Conservation (phyloP, 192 early-diverging fungal species). For the Rhizophagus prolifer region DNA sequence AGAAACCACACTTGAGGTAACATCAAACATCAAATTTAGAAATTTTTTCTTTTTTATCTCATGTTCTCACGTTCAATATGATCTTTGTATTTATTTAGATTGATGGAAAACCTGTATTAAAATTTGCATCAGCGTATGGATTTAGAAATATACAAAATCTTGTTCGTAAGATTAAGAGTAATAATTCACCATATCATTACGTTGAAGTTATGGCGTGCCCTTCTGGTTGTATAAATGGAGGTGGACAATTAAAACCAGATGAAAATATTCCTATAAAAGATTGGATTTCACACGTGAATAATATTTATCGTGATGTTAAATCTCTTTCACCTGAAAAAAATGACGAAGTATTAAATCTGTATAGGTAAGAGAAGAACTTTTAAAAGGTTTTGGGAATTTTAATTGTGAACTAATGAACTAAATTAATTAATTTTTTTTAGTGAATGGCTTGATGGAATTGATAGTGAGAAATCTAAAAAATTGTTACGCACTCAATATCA, state of each 20-base stretch:
- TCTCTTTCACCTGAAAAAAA: conserved; percentile 66
- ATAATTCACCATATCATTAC: conserved; percentile 78
- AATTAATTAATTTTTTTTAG: conserved; percentile 28
- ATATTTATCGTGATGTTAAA: conserved; percentile 58
- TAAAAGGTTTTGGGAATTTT: background rate
- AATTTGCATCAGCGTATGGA: conserved; percentile 89
- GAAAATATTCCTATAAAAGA: conserved; percentile 62
- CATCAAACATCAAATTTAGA: too few species aligned
- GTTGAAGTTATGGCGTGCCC: conserved; percentile 99
- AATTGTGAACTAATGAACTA: background rate
- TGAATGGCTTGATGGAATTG: conserved; percentile 81
- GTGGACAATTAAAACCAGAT: conserved; percentile 82
- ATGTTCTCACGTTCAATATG: too few species aligned
- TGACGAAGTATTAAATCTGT: conserved; percentile 57
- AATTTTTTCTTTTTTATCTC: too few species aligned
- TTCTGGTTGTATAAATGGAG: conserved; percentile 95
- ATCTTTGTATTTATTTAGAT: conserved; percentile 35
- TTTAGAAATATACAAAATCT: conserved; percentile 98
- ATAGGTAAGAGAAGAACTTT: conserved; percentile 47
- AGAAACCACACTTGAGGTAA: conserved; percentile 58
- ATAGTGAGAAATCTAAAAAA: conserved; percentile 56
- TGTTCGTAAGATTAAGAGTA: conserved; percentile 90
- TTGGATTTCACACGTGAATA: conserved; percentile 72
- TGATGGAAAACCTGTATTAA: conserved; percentile 57
- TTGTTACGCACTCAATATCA: conserved; percentile 86